A percentile compares a stretch with the other conserved stretches of the same genome.
Conservation (phyloP, 495 filamentous ascomycete species). For the Aeminium ludgeri region DNA sequence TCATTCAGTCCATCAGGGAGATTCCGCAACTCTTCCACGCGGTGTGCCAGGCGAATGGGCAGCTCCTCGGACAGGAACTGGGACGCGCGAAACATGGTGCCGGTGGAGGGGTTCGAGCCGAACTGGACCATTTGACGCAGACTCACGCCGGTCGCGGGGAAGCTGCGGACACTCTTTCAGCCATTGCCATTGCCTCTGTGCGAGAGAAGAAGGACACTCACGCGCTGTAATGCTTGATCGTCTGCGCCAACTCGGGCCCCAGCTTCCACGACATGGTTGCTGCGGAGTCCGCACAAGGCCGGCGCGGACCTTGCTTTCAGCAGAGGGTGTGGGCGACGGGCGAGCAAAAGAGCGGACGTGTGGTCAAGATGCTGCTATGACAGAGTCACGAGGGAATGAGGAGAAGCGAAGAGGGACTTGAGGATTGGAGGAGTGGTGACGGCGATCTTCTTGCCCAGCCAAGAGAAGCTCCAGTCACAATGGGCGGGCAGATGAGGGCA, state of each 20-base stretch:
- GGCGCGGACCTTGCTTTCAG: no score
- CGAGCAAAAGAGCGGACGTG: no score
- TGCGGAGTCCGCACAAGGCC: neutral
- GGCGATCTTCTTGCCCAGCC: no score
- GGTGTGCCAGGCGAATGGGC: slow-evolving; percentile 87
- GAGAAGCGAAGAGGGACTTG: no score
- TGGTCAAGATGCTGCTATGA: no score
- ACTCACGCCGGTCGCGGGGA: slow-evolving; percentile 92
- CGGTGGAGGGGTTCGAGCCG: slow-evolving; percentile 40
- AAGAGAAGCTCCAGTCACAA: no score
- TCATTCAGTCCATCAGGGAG: slow-evolving; percentile 95
- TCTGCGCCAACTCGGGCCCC: slow-evolving; percentile 59
- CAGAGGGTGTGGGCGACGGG: no score
- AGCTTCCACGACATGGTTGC: slow-evolving; percentile 2
- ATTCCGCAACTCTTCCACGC: slow-evolving; percentile 80
- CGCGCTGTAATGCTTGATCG: slow-evolving; percentile 77
- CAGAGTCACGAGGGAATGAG: no score
- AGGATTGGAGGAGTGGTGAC: no score
- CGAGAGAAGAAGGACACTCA: neutral
- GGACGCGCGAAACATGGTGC: slow-evolving; percentile 89
- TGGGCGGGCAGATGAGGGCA: no score
- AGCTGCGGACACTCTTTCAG: slow-evolving; percentile 31
- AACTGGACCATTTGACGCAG: slow-evolving; percentile 98
- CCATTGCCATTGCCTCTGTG: no score
- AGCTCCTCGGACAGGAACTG: slow-evolving; percentile 98